A percentile compares a stretch with the other conserved stretches of the same genome.
phyloP scores from a whole-genome alignment of 2,329 filamentous ascomycete genomes.

The Neonectria hederae region DNA sequence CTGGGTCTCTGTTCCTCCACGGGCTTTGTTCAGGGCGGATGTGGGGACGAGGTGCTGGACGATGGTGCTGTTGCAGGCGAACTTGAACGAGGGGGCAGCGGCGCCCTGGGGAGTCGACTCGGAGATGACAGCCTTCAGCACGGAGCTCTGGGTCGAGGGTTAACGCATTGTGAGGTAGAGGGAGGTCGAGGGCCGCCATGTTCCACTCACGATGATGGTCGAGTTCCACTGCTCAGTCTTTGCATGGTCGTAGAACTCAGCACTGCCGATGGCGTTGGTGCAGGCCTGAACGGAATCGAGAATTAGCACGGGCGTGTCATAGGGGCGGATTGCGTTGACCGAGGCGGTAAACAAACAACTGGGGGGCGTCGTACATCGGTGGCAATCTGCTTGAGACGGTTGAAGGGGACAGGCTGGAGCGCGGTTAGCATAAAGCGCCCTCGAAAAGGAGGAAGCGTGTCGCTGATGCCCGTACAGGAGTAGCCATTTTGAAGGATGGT shows the following conservation, averaged over 20 bases:
- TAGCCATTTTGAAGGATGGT: constrained; percentile 47
- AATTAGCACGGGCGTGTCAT: constrained; percentile 26
- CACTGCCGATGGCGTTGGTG: constrained; percentile 76
- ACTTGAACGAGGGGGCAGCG: constrained; percentile 80
- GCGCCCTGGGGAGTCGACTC: constrained; percentile 71
- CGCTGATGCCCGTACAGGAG: constrained; percentile 45
- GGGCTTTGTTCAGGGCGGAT: constrained; percentile 69
- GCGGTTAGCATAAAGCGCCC: constrained; percentile 32
- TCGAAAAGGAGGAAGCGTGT: not conserved
- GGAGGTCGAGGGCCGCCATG: constrained; percentile 4
- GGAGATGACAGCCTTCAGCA: constrained; percentile 80
- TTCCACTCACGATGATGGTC: constrained; percentile 78
- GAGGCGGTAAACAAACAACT: constrained; percentile 36
- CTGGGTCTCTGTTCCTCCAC: constrained; percentile 58
- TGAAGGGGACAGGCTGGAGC: constrained; percentile 75
- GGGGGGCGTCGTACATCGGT: constrained; percentile 71
- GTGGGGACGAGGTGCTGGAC: constrained; percentile 88
- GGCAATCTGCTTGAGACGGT: constrained; percentile 85
- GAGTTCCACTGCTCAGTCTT: constrained; percentile 91
- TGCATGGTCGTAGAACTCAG: constrained; percentile 85
- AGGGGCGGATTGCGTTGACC: constrained; percentile 10
- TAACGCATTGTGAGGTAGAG: constrained; percentile 19
- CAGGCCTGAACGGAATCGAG: constrained; percentile 71
- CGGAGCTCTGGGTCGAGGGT: constrained; percentile 68
- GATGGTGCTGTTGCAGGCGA: constrained; percentile 97